phyloP scores from a whole-genome alignment of 352 stramenopile genomes.

The Globisporangium middletonii region DNA sequence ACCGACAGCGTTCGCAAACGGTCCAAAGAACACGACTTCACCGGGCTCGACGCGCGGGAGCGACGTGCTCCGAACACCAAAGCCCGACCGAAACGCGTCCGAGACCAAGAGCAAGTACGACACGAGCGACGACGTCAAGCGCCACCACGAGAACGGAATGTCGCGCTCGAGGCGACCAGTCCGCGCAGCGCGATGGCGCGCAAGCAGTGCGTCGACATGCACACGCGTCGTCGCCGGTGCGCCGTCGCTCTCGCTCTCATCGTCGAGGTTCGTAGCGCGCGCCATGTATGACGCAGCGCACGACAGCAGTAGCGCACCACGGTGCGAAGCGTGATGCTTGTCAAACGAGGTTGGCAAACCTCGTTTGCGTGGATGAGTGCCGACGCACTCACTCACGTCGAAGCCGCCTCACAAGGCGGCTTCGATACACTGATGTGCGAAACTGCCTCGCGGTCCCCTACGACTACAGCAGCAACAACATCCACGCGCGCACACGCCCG shows the following conservation, averaged over 20 bases:
- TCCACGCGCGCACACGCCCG: too few species aligned
- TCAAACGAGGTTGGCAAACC: too few species aligned
- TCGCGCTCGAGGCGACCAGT: slow-evolving; percentile 5
- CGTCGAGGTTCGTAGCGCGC: too few species aligned
- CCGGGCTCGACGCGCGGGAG: slow-evolving; percentile 1
- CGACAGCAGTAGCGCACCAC: too few species aligned
- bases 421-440: too few species aligned
- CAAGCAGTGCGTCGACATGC: not conserved
- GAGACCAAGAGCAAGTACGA: slow-evolving; percentile 17
- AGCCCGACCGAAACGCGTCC: slow-evolving; percentile 12
- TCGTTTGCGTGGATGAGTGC: too few species aligned
- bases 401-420: too few species aligned
- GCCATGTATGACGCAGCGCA: too few species aligned
- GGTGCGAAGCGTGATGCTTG: too few species aligned
- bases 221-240: not conserved
- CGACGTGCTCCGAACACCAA: not conserved
- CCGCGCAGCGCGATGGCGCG: not conserved
- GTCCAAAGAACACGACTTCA: slow-evolving; percentile 7
- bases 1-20: slow-evolving; percentile 4
- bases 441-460: too few species aligned
- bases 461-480: not conserved
- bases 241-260: not conserved
- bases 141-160: slow-evolving; percentile 12
- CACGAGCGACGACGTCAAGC: slow-evolving; percentile 5
- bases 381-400: too few species aligned